Evolutionary conservation across 75 land plant genomes (phyloP).

Genomic region (Cunninghamia lanceolata): DNA sequence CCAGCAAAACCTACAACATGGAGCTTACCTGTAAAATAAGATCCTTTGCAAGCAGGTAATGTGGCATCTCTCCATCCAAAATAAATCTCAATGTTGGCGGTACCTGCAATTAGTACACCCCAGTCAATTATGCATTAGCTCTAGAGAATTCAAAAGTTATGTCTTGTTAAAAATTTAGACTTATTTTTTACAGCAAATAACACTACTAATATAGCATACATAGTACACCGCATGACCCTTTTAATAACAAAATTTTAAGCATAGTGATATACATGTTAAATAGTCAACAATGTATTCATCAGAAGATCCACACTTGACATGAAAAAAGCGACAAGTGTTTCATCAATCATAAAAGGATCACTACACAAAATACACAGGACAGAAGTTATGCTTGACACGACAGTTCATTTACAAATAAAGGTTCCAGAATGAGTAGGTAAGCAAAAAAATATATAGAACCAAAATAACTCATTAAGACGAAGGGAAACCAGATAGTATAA

Average conservation of each 20-base stretch:
- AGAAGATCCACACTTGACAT: not conserved
- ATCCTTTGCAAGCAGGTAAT: conserved; percentile 90
- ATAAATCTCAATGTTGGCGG: conserved; percentile 93
- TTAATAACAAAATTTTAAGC: not conserved
- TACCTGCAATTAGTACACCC: conserved; percentile 51
- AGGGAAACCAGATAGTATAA: not conserved
- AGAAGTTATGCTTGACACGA: not conserved
- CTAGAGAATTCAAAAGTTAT: not conserved
- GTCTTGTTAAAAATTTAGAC: not conserved
- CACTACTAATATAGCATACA: not conserved
- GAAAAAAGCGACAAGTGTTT: not conserved
- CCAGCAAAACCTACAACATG: not conserved
- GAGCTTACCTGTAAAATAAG: conserved; percentile 84
- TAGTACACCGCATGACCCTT: not conserved
- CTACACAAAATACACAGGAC: not conserved
- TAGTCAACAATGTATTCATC: not conserved
- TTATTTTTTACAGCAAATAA: not conserved
- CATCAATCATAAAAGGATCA: not conserved
- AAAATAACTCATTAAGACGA: not conserved
- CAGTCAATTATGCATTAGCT: not conserved
- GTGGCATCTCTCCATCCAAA: conserved; percentile 97
- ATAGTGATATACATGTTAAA: not conserved
- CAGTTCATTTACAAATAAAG: not conserved
- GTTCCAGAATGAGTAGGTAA: not conserved
- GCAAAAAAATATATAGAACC: not conserved